A percentile compares a stretch with the other conserved stretches of the same genome.
phyloP scores from a whole-genome alignment of 1,139 yeast species.

The Kodamaea sp. region DNA sequence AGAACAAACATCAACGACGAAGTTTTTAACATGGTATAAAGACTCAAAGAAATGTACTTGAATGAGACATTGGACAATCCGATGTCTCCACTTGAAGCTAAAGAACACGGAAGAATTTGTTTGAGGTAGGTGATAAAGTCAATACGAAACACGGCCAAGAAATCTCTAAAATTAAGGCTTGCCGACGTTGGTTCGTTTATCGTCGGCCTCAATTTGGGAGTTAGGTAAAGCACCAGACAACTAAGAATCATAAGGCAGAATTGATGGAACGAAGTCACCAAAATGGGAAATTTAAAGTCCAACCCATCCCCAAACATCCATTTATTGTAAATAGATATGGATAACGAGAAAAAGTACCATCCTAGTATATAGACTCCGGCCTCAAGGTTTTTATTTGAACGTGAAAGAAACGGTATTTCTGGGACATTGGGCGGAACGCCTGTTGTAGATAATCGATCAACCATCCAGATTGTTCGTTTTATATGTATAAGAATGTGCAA shows the following conservation, averaged over 20 bases:
- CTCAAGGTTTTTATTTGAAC: conserved; percentile 10
- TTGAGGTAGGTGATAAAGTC: conserved; percentile 35
- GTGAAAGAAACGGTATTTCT: no score
- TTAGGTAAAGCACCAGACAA: conserved; percentile 39
- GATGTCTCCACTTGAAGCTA: conserved; percentile 90
- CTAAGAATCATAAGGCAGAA: conserved; percentile 59
- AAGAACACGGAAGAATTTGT: conserved; percentile 78
- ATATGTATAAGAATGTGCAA: no score
- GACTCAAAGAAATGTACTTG: conserved; percentile 72
- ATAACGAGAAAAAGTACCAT: conserved; percentile 63
- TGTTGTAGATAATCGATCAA: no score
- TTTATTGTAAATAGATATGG: conserved; percentile 87
- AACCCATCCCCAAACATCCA: conserved; percentile 91
- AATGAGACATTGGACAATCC: conserved; percentile 89
- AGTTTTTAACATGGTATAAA: conserved; percentile 92
- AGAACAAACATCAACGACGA: conserved; percentile 85
- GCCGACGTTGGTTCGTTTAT: conserved; percentile 13
- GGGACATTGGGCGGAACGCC: no score
- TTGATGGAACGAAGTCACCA: conserved; percentile 86
- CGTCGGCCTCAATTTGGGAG: conserved; percentile 52
- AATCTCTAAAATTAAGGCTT: conserved; percentile 7
- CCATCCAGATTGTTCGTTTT: no score
- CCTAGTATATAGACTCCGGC: conserved; percentile 37
- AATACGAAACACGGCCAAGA: conserved; percentile 21
- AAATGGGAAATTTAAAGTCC: conserved; percentile 77